phyloP scores from a whole-genome alignment of 305 asterid species.

The Fraxinus greggii region DNA sequence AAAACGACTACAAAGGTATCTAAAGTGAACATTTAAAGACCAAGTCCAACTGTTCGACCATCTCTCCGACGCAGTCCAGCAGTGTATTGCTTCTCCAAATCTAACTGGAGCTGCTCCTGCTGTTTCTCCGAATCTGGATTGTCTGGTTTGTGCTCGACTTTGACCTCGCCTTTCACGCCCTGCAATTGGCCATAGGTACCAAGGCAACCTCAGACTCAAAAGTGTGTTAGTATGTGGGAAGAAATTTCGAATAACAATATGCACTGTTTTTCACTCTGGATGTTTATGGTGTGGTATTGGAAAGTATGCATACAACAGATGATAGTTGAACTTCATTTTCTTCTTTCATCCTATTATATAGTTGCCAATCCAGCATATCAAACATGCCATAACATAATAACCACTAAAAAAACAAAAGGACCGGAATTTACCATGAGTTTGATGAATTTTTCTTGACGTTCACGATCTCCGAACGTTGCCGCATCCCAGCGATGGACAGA shows the following conservation, averaged over 20 bases:
- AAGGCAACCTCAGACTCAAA: constrained; percentile 99
- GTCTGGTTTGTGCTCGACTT: constrained; percentile 59
- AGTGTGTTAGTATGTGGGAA: constrained; percentile 68
- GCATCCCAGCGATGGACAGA: constrained; percentile 82
- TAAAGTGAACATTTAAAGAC: constrained; percentile 50
- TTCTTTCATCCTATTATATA: background rate
- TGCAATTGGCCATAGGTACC: constrained; percentile 95
- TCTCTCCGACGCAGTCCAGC: constrained; percentile 98
- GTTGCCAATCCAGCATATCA: background rate
- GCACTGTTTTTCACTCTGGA: background rate
- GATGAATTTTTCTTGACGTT: constrained; percentile 92
- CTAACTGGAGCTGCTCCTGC: constrained; percentile 88
- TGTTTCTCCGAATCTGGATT: constrained; percentile 71
- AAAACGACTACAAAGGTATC: constrained; percentile 21
- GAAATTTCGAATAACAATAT: constrained; percentile 10
- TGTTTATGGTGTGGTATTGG: background rate
- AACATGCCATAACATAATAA: background rate
- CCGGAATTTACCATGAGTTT: constrained; percentile 90
- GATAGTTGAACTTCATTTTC: background rate
- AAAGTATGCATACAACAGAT: background rate
- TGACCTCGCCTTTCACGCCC: constrained; percentile 89
- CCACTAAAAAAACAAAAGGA: constrained; percentile 18
- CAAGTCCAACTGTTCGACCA: constrained; percentile 98
- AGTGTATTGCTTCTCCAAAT: constrained; percentile 91
- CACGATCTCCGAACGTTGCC: constrained; percentile 79